A percentile compares a stretch with the other conserved stretches of the same genome.
Conservation (phyloP, 352 stramenopile genomes). For the Phytophthora parvispora region DNA sequence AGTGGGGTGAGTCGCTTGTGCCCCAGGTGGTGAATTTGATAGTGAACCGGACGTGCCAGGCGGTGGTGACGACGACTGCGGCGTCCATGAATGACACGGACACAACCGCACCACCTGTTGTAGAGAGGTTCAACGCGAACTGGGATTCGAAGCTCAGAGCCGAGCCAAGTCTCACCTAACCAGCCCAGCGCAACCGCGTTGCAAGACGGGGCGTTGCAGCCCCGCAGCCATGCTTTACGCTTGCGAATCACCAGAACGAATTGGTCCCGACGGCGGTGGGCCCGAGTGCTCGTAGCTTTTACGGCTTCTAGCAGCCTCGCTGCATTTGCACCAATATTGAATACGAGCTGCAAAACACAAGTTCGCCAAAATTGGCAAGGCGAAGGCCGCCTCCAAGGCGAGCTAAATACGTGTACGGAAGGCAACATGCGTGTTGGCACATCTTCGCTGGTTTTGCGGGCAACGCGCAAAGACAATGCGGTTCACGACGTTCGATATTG, state of each 20-base stretch:
- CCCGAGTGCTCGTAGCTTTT: background rate
- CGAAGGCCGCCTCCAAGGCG: too few species aligned
- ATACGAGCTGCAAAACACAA: too few species aligned
- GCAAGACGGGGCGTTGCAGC: conserved; percentile 24
- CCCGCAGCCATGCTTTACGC: background rate
- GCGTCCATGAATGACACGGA: conserved; percentile 9
- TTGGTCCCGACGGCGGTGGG: background rate
- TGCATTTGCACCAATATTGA: too few species aligned
- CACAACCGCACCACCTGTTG: conserved; percentile 16
- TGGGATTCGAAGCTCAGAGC: conserved; percentile 12
- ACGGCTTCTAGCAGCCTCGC: too few species aligned
- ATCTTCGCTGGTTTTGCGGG: conserved; percentile 6
- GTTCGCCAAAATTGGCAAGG: too few species aligned
- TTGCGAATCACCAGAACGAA: background rate
- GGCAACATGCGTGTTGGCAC: conserved; percentile 6
- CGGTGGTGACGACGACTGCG: conserved; percentile 5
- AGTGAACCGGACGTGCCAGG: conserved; percentile 25
- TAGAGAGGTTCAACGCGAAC: conserved; percentile 32
- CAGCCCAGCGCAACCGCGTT: conserved; percentile 20
- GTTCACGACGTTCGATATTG: background rate
- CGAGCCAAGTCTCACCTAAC: conserved; percentile 37
- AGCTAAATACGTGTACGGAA: background rate
- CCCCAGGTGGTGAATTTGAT: conserved; percentile 21
- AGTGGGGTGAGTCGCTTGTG: conserved; percentile 6
- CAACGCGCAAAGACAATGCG: conserved; percentile 23